Percentiles rank a stretch among this genome's conserved stretches.
Conservation (phyloP, 441 rosid species). For the Viola pubescens region DNA sequence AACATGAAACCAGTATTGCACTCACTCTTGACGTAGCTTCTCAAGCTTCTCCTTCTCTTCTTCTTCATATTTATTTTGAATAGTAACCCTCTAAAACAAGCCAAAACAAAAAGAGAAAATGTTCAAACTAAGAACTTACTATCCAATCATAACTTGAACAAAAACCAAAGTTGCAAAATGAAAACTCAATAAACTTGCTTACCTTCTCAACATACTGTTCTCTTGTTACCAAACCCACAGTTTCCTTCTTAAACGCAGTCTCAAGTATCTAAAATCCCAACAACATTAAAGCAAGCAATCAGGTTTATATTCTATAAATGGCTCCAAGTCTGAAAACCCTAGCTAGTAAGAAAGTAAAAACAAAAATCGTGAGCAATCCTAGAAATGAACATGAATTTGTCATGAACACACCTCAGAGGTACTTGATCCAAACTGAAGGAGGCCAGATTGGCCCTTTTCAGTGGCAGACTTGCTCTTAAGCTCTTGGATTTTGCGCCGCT, state of each 20-base stretch:
- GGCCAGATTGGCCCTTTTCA: conserved; percentile 71
- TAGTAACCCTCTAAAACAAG: conserved; percentile 67
- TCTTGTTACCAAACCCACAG: conserved; percentile 85
- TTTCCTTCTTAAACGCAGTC: conserved; percentile 93
- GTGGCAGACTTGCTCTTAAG: conserved; percentile 79
- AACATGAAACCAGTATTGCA: background rate
- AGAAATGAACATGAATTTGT: background rate
- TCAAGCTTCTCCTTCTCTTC: conserved; percentile 96
- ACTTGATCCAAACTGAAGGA: conserved; percentile 91
- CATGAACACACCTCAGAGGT: conserved; percentile 63
- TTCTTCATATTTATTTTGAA: conserved; percentile 83
- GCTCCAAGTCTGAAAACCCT: background rate
- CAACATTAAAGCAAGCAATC: background rate
- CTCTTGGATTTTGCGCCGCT: conserved; percentile 91
- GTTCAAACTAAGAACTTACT: conserved; percentile 2
- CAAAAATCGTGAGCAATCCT: background rate
- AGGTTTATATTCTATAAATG: no score
- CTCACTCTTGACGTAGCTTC: conserved; percentile 86
- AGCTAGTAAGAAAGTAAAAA: background rate
- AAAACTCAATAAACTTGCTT: background rate
- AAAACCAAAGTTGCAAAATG: background rate
- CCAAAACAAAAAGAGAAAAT: background rate
- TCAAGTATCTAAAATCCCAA: conserved; percentile 54
- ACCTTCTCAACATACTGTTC: conserved; percentile 97
- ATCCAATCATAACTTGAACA: background rate